These are phyloP conservation scores for Chimonanthus praecox DNA, from an alignment of 164 flowering plant genomes.

Conservation along the genomic window DNA sequence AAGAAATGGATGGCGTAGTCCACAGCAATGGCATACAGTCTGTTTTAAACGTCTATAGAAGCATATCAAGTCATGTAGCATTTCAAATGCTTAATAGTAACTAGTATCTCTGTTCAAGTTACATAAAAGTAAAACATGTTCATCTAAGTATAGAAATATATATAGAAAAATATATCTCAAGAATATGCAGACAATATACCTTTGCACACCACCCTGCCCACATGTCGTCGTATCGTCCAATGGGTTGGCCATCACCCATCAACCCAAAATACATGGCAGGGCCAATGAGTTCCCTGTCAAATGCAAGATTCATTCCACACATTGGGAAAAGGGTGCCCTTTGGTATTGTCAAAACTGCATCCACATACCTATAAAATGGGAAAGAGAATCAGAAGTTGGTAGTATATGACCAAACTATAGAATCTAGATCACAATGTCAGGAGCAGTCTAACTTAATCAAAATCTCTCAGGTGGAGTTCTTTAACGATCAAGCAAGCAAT, in stretches of 20 bases:
- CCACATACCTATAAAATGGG: constrained; percentile 32
- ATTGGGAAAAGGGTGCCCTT: constrained; percentile 43
- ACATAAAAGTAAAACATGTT: neutral
- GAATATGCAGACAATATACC: constrained; percentile 10
- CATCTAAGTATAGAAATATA: neutral
- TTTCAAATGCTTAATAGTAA: no score
- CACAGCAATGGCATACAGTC: no score
- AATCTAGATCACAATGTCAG: no score
- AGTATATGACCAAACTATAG: no score
- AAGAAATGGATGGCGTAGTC: no score
- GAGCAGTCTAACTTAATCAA: no score
- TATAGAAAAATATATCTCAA: neutral
- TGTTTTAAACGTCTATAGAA: no score
- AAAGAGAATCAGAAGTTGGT: neutral
- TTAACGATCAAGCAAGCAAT: no score
- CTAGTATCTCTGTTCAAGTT: neutral
- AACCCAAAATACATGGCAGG: constrained; percentile 50
- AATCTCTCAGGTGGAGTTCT: no score
- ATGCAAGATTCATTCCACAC: constrained; percentile 51
- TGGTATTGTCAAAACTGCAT: constrained; percentile 45
- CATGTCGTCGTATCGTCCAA: constrained; percentile 37
- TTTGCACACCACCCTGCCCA: constrained; percentile 41
- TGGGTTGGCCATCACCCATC: constrained; percentile 42
- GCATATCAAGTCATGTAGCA: no score
- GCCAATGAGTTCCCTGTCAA: constrained; percentile 41